Evolutionary conservation across 2,329 filamentous ascomycete genomes (phyloP), one percentile per base, ranked within the genome.

Genomic region (Paraphoma sp.): DNA sequence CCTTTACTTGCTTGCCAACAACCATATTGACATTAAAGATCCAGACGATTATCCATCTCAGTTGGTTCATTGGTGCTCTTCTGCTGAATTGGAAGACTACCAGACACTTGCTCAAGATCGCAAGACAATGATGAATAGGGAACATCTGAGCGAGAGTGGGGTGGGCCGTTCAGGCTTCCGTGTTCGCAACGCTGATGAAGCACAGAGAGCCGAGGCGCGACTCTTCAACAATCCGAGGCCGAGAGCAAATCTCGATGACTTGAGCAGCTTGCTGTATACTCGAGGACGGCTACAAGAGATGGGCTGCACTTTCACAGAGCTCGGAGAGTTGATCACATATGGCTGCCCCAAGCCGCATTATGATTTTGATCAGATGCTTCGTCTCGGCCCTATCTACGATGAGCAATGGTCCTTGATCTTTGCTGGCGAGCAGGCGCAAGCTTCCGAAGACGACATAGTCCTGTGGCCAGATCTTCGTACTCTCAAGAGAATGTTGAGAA

Each of bases 291-390:
- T 64, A 1, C 53, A 63, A 29, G 51, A 60, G 16, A 45, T 59
- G 28, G 57, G 54, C 3, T 45, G 50, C 16, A 50, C 48, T 2
- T 63, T 60, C 29, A 45, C 48, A 1, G 14, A 30, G 1, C 30
- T 36, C 14, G 62, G 59, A n/a, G 53, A 60, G 18, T 41, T 64
- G 18, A 12, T 48, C 2, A 54, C 57, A 3, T 64, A 57, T 23
- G 62, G 59, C 1, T 33, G 57, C 9, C 62, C 59, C 9, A 28
- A n/a, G 1, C 11, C 38, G 6, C 14, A 49, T 8, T 6, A 17
- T 1, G 62, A 63, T 0, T 52, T 63, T 11, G 44, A 56, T 23
- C 41, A 53, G 6, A 56, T 64, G 62, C 36, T 64, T 1, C 42
- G 41, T 14, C 38, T 60, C 7, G 59, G 59, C 10, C 30, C 48